A percentile compares a stretch with the other conserved stretches of the same genome.
phyloP scores from a whole-genome alignment of 2,329 filamentous ascomycete genomes.

The Pyrenophora graminea region DNA sequence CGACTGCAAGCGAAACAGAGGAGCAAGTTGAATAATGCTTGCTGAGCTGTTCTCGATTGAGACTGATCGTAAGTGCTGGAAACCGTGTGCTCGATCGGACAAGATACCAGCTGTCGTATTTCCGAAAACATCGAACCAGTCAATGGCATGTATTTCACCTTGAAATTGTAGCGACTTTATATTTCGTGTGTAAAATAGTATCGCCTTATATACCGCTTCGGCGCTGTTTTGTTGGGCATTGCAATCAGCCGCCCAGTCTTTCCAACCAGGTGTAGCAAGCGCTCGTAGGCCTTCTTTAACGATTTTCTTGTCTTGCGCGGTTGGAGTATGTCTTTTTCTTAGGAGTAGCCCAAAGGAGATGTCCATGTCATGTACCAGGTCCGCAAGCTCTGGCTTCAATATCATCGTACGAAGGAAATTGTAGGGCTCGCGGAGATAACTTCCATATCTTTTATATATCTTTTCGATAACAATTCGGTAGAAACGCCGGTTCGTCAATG shows the following conservation, averaged over 20 bases:
- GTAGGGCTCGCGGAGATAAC: conserved; percentile 31
- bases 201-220: conserved; percentile 27
- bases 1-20: conserved; percentile 29
- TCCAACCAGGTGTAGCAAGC: conserved; percentile 31
- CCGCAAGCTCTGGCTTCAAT: conserved; percentile 20
- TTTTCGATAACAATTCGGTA: conserved; percentile 25
- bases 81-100: conserved; percentile 20
- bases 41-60: conserved; percentile 14
- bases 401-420: conserved; percentile 35
- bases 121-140: conserved; percentile 30
- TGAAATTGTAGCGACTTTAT: conserved; percentile 10
- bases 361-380: conserved; percentile 20
- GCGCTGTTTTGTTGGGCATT: conserved; percentile 18
- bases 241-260: conserved; percentile 29
- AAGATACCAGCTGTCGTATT: conserved; percentile 12
- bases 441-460: conserved; percentile 29
- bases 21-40: conserved; percentile 20
- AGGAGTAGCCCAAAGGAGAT: conserved; percentile 19
- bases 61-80: conserved; percentile 23
- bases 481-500: conserved; percentile 28
- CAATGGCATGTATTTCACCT: not conserved
- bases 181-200: conserved; percentile 33
- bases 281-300: conserved; percentile 32
- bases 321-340: conserved; percentile 19
- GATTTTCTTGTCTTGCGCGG: conserved; percentile 30